Evolutionary conservation across 164 flowering plant species (phyloP).

Genomic region (Magnolia officinalis): DNA sequence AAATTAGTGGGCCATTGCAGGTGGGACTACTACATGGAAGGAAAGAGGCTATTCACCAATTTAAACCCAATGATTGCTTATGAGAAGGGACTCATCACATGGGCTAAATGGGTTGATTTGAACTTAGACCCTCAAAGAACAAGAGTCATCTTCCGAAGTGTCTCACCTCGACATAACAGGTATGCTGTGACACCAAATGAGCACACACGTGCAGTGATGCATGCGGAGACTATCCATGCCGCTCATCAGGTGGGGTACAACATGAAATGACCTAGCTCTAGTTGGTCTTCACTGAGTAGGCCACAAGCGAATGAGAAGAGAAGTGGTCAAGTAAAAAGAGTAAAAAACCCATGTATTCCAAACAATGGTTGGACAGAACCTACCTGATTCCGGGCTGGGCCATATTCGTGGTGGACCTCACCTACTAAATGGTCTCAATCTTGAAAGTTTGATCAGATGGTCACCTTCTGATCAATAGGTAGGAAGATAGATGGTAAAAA

Average conservation of each 20-base stretch:
- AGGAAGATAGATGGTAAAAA: too few relatives aligned
- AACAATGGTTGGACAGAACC: too few relatives aligned
- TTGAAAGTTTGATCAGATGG: too few relatives aligned
- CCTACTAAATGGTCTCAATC: too few relatives aligned
- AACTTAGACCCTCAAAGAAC: constrained; percentile 61
- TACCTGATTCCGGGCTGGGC: too few relatives aligned
- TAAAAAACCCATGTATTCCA: too few relatives aligned
- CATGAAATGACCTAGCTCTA: background rate
- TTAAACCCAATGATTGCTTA: constrained; percentile 85
- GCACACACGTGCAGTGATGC: background rate
- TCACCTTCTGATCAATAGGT: too few relatives aligned
- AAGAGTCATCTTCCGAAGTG: constrained; percentile 65
- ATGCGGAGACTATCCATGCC: background rate
- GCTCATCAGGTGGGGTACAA: background rate
- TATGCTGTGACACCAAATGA: constrained; percentile 7
- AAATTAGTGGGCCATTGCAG: constrained; percentile 27
- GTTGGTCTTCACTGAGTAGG: background rate
- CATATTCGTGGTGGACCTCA: too few relatives aligned
- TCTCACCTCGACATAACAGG: constrained; percentile 88
- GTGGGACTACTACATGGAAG: constrained; percentile 80
- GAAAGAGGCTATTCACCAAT: constrained; percentile 32
- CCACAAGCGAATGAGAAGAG: too few relatives aligned
- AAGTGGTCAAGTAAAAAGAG: too few relatives aligned
- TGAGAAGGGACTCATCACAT: constrained; percentile 67
- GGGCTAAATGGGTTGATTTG: constrained; percentile 85